Base-by-base conservation (phyloP, 306 rosid genomes). In the Glycine tomentella region DNA sequence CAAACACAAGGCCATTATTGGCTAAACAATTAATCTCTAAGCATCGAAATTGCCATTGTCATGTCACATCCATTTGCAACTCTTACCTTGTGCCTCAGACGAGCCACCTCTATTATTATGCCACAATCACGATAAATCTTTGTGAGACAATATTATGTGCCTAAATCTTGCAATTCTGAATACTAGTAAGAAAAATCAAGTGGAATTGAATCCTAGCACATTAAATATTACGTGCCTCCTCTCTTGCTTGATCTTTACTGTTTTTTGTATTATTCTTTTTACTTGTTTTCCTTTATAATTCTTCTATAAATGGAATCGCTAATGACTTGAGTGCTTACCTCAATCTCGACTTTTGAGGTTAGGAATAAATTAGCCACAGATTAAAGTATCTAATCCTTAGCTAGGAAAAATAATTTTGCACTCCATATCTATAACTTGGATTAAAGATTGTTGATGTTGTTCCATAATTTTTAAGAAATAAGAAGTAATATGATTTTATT, bases 11-110 rank as follows among this genome's bases (percentile, higher is more conserved):
- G 66, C 67, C 42, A 31, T 31, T 31, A 25, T 59, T 20, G 40
- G 44, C n/a, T 62, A 33, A 33, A 62, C 42, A 61, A 10, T 25
- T 25, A 31, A 33, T 36, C 11, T 62, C 69, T 13, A 33, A 62
- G 45, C 4, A 33, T 62, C 0, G 16, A 62, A 62, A 6, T 62
- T 33, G 44, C 2, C 15, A 12, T 34, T 62, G 69, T 13, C 17
- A 34, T 62, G 69, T 13, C 17, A 63, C 69, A 63, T 63, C 69
- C n/a, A n/a, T n/a, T n/a, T 63, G 48, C 69, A 63, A 13, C 11
- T 6, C 20, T 63, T 34, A 34, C 48, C 16, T 63, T 63, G 20
- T 33, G 4, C 38, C 38, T 9, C 3, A 55, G 2, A 52, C 7
- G 57, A 52, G 57, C 57, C 17, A 55, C 64, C 36, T 58, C 38